These are phyloP conservation scores for Cladosporium sphaerospermum DNA, from an alignment of 2,329 filamentous ascomycete species.

Conservation along the genomic window DNA sequence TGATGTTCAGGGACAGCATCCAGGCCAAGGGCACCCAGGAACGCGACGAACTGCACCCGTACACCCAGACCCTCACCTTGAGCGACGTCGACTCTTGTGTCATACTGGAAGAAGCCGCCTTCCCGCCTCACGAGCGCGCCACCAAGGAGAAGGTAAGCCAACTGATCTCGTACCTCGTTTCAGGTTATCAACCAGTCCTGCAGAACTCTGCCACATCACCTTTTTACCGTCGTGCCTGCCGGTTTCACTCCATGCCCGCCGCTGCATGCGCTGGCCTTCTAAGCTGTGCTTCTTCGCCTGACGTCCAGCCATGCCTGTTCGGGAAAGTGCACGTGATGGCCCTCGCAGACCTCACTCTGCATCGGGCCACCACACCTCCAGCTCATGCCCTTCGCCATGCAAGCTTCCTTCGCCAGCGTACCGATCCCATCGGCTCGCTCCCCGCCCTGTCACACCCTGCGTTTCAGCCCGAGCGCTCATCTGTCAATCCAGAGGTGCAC, in stretches of 20 bases:
- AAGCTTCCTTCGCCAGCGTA: background rate
- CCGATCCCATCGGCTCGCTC: background rate
- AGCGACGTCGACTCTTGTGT: constrained; percentile 59
- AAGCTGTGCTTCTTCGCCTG: background rate
- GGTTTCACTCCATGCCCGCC: background rate
- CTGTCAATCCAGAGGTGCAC: background rate
- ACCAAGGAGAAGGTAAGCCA: constrained; percentile 53
- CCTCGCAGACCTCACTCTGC: background rate
- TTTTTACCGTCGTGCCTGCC: no score
- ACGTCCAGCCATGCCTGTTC: constrained; percentile 1
- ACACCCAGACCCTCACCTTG: constrained; percentile 65
- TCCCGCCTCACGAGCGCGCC: constrained; percentile 53
- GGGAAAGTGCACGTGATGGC: constrained; percentile 4
- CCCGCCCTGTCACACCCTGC: constrained; percentile 1
- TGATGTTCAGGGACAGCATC: no score
- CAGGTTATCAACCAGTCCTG: background rate
- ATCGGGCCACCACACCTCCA: background rate
- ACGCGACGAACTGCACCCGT: constrained; percentile 60
- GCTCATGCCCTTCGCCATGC: background rate
- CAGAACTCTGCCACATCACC: background rate
- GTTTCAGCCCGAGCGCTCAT: background rate
- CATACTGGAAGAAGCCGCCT: constrained; percentile 51
- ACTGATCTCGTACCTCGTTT: background rate
- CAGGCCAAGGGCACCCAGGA: constrained; percentile 11
- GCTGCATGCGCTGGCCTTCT: constrained; percentile 24